Evolutionary conservation across 345 rosid genomes (phyloP), one percentile per base, ranked within the genome.

Genomic region (Arabidopsis arenosa): DNA sequence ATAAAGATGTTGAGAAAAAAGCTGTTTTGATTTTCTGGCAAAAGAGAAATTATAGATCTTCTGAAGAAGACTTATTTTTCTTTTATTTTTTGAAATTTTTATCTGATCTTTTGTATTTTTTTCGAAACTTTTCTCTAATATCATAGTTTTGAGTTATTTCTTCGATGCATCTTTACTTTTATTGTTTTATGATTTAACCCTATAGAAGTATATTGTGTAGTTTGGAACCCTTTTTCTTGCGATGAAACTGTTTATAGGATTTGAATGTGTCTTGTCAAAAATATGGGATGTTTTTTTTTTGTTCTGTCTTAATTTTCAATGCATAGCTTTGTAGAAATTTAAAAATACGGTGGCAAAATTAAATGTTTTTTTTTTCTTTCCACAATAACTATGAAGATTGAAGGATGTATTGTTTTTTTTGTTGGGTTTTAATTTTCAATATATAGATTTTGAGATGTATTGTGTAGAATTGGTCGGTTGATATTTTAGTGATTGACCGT

Each of bases 11-110:
- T 49, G 67, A 75, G 26, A 23, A 23, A 45, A 71, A 75, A 47
- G 69, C 44, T 59, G 74, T 49, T 37, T 51, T 49, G 49, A 28
- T 45, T 48, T 72, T 72, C 59, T 60, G 53, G 68, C 37, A 6
- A 9, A 5, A 28, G 35, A 45, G 44, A 35, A 23, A 23, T 23
- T 23, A 23, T 23, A 23, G 26, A 23, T 23, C 26, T 23, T 23
- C 32, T 28, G 39, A 32, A 9, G 9, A 36, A 36, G 39, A 6
- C 39, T 36, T 36, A 6, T 2, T 36, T 48, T 66, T 30, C 13
- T 8, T 32, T 13, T 15, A 2, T 55, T 6, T 28, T 30, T 55
- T 3, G 39, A 14, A 55, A 13, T 1, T 32, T 55, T 47, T 7
- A 13, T 28, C 35, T 55, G 28, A 30, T 55, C 14, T 55, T 3